Percentiles rank a stretch among this genome's conserved stretches.
phyloP scores from a whole-genome alignment of 306 rosid species.

The Boehmeria nivea region DNA sequence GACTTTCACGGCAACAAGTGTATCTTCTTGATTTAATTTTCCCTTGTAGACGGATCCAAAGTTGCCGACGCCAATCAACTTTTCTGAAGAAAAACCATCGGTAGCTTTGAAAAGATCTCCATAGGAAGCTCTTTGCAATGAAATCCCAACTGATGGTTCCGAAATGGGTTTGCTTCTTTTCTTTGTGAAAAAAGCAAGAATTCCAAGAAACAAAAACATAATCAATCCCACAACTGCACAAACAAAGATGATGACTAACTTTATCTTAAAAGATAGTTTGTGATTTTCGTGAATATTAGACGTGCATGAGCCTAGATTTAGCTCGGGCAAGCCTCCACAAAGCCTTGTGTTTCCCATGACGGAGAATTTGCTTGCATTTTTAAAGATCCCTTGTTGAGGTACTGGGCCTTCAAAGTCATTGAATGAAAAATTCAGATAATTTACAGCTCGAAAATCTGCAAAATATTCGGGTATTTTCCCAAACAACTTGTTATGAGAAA shows the following conservation, averaged over 20 bases:
- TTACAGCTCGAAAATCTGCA: not conserved
- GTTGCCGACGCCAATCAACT: constrained; percentile 29
- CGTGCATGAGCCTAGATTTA: not conserved
- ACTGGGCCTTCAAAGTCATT: constrained; percentile 1
- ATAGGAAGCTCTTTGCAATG: constrained; percentile 21
- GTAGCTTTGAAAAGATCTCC: constrained; percentile 26
- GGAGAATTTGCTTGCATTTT: not conserved
- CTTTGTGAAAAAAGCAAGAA: not conserved
- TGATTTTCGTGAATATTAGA: not conserved
- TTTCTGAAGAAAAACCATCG: constrained; percentile 20
- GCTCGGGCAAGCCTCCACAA: not conserved
- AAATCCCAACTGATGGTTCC: not conserved
- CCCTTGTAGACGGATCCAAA: constrained; percentile 33
- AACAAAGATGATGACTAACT: not conserved
- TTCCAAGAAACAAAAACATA: not conserved
- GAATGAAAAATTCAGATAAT: not conserved
- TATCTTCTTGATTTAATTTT: constrained; percentile 3
- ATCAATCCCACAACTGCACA: not conserved
- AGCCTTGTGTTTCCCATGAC: not conserved
- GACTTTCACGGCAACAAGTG: constrained; percentile 24
- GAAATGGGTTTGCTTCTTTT: not conserved
- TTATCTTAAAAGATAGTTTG: not conserved
- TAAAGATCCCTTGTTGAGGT: not conserved
- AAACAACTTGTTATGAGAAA: constrained; percentile 23
- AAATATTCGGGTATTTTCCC: not conserved